Percentiles rank a stretch among this genome's conserved stretches.
Evolutionary conservation across 2,329 filamentous ascomycete genomes (phyloP).

Genomic region (Diplodia seriata): DNA sequence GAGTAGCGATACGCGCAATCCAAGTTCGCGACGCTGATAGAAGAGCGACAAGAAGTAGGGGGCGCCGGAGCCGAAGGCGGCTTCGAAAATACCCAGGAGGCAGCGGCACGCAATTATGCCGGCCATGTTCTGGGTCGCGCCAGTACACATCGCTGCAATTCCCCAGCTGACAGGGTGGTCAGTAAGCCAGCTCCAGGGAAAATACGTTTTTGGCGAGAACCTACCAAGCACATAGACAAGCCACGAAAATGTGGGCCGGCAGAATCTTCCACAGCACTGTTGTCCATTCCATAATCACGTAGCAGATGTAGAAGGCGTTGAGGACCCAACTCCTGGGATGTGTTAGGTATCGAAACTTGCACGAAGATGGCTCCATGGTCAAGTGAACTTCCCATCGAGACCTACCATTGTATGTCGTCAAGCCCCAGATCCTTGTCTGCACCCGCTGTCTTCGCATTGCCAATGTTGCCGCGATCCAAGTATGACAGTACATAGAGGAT

Average conservation of each 20-base stretch:
- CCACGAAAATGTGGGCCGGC: slow-evolving; percentile 37
- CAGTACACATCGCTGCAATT: slow-evolving; percentile 34
- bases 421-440: slow-evolving; percentile 38
- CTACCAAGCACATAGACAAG: slow-evolving; percentile 36
- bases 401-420: slow-evolving; percentile 62
- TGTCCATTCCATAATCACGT: slow-evolving; percentile 52
- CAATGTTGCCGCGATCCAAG: slow-evolving; percentile 41
- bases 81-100: slow-evolving; percentile 43
- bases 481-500: slow-evolving; percentile 42
- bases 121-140: slow-evolving; percentile 15
- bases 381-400: neutral
- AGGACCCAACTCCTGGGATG: slow-evolving; percentile 57
- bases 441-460: slow-evolving; percentile 53
- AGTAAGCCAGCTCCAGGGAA: neutral
- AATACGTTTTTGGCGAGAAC: neutral
- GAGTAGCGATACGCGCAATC: slow-evolving; percentile 41
- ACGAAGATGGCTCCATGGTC: neutral
- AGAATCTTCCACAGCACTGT: slow-evolving; percentile 38
- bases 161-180: slow-evolving; percentile 34
- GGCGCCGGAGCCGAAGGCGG: slow-evolving; percentile 33
- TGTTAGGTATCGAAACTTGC: slow-evolving; percentile 16
- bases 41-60: slow-evolving; percentile 46
- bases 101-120: slow-evolving; percentile 28
- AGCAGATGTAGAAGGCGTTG: slow-evolving; percentile 65
- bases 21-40: slow-evolving; percentile 45